Conservation (phyloP, 176 grass and related monocot species). For the Aegilops longissima region DNA sequence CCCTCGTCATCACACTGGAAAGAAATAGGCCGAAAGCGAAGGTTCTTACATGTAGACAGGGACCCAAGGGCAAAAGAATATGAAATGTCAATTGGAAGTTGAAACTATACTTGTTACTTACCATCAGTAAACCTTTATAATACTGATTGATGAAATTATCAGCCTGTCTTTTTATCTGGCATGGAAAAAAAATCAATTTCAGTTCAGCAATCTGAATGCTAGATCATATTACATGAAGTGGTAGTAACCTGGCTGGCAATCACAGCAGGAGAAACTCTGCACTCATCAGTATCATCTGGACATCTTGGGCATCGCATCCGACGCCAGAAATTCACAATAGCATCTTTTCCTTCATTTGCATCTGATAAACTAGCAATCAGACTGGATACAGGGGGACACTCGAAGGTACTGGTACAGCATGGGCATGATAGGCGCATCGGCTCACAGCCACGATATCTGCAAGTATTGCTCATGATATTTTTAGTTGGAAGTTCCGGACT, state of each 20-base stretch:
- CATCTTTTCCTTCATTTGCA: conserved; percentile 48
- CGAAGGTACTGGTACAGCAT: conserved; percentile 76
- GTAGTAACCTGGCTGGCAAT: conserved; percentile 81
- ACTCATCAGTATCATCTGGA: conserved; percentile 54
- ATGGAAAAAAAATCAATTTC: conserved; percentile 20
- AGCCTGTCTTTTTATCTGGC: conserved; percentile 90
- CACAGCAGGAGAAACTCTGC: conserved; percentile 60
- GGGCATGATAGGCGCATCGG: conserved; percentile 77
- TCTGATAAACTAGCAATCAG: conserved; percentile 54
- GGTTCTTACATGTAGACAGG: background rate
- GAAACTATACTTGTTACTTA: conserved; percentile 44
- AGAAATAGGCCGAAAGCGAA: conserved; percentile 34
- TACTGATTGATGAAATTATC: conserved; percentile 82
- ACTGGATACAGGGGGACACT: conserved; percentile 82
- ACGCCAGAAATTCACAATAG: conserved; percentile 71
- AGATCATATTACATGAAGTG: background rate
- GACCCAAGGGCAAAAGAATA: background rate
- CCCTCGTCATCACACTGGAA: conserved; percentile 84
- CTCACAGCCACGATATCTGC: conserved; percentile 86
- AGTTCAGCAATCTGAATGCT: conserved; percentile 20
- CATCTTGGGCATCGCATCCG: conserved; percentile 82
- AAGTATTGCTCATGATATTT: conserved; percentile 48
- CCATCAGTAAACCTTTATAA: conserved; percentile 85
- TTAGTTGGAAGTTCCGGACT: conserved; percentile 6
- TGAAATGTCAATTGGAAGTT: background rate